Base-by-base conservation (phyloP, 2,329 filamentous ascomycete genomes). In the Penicillium griseofulvum region DNA sequence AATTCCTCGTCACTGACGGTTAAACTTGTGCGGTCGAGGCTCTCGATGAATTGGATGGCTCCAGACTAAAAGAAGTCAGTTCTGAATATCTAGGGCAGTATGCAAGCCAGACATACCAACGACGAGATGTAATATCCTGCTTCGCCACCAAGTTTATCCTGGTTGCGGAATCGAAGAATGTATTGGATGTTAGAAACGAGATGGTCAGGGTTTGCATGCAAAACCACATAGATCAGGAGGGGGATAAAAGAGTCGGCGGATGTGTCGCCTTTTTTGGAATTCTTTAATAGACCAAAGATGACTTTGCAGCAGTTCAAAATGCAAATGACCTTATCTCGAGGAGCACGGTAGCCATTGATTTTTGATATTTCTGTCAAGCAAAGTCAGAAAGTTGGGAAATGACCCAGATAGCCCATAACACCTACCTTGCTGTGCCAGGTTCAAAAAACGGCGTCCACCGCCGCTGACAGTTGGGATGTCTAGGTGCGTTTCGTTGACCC, bases 221-320 rank as follows among this genome's bases (percentile, higher is more conserved):
- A 80, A 12, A 97, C 92, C 26, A 96, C 94, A 65, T 96, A 97
- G 54, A 99, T 99, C 53, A 99, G 81, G 28, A 97, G 81, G 5
- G 94, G 89, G 77, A 97, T 91, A 66, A 99, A 99, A 0, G 93
- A 91, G 75, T 99, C 94, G 12, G 94, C 94, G 1, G 93, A 97
- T 22, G 92, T 93, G 71, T 99, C 94, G 1, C 71, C 73, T 53
- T 88, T 89, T 74, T 96, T 95, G 50, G 90, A 87, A 70, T 97
- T 95, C 63, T 93, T 92, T 49, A 99, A 79, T 46, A 96, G 85
- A 17, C 89, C 94, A 74, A 99, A 97, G 60, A 99, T 97, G 60
- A 99, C 95, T 76, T 99, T 99, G 83, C 94, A 99, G 77, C 92
- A 97, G 75, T 99, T 99, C 53, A 99, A 78, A 43, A 97, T 91